Evolutionary conservation across 2,329 filamentous ascomycete genomes (phyloP).

Genomic region (Rhynchosporium agropyri): DNA sequence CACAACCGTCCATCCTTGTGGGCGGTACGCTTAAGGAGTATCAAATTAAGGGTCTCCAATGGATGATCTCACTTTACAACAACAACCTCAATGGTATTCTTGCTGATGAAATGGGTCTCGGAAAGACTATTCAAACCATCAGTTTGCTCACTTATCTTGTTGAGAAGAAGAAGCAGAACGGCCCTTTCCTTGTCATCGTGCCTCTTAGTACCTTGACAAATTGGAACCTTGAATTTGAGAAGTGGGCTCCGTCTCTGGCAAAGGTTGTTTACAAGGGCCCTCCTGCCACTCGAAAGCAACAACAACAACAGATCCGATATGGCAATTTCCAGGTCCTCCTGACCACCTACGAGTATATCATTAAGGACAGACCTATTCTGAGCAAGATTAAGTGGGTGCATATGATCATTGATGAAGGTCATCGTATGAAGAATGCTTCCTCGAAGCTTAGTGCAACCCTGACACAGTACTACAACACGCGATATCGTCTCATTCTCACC

Average conservation of each 20-base stretch:
- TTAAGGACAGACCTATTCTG: slow-evolving; percentile 93
- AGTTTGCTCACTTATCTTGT: slow-evolving; percentile 97
- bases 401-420: slow-evolving; percentile 99
- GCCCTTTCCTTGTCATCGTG: slow-evolving; percentile 95
- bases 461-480: slow-evolving; percentile 90
- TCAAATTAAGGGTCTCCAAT: slow-evolving; percentile 96
- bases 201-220: slow-evolving; percentile 96
- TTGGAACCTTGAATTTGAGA: slow-evolving; percentile 98
- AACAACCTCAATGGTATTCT: slow-evolving; percentile 99
- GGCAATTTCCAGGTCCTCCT: slow-evolving; percentile 94
- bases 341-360: slow-evolving; percentile 99
- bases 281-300: slow-evolving; percentile 81
- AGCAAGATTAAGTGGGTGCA: slow-evolving; percentile 99
- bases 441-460: slow-evolving; percentile 96
- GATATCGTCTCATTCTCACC: slow-evolving; percentile 94
- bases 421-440: slow-evolving; percentile 98
- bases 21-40: slow-evolving; percentile 96
- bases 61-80: slow-evolving; percentile 99
- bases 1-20: slow-evolving; percentile 83
- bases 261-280: slow-evolving; percentile 97
- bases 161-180: slow-evolving; percentile 88
- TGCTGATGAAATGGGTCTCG: slow-evolving; percentile 99
- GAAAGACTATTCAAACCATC: slow-evolving; percentile 99
- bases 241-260: slow-evolving; percentile 88
- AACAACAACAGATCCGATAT: slow-evolving; percentile 91